A percentile compares a stretch with the other conserved stretches of the same genome.
Evolutionary conservation across 2,329 filamentous ascomycete species (phyloP).

Genomic region (Alternaria rosae): DNA sequence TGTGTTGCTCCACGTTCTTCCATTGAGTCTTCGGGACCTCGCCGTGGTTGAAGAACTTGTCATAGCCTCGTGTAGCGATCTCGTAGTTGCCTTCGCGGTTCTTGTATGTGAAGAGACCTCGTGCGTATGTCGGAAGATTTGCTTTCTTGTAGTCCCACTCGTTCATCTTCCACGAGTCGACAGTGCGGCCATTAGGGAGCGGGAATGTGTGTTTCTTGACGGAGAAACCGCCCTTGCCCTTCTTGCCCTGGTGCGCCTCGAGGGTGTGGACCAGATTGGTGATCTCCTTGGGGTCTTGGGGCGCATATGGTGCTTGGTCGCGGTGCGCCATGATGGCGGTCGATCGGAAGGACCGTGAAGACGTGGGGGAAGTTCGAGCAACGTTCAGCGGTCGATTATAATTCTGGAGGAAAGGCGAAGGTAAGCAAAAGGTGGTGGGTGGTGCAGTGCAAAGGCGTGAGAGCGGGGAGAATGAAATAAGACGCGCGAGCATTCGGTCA

Average conservation of each 20-base stretch:
- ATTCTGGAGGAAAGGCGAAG: constrained; percentile 20
- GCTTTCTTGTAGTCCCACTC: constrained; percentile 95
- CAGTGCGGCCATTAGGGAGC: constrained; percentile 70
- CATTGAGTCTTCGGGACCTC: constrained; percentile 86
- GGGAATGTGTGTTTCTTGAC: constrained; percentile 82
- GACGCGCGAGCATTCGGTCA: constrained; percentile 23
- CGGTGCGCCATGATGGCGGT: constrained; percentile 59
- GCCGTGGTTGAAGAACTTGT: constrained; percentile 97
- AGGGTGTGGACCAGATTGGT: constrained; percentile 70
- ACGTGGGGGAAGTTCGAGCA: not conserved
- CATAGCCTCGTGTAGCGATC: constrained; percentile 89
- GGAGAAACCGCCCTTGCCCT: constrained; percentile 64
- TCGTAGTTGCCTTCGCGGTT: constrained; percentile 71
- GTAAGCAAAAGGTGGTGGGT: constrained; percentile 23
- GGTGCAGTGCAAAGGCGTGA: constrained; percentile 11
- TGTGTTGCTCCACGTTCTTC: constrained; percentile 77
- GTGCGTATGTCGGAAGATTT: constrained; percentile 87
- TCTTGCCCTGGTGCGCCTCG: constrained; percentile 61
- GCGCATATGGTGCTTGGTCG: constrained; percentile 65
- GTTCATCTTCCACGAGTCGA: constrained; percentile 91
- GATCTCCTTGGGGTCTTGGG: constrained; percentile 75
- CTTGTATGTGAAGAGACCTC: constrained; percentile 89
- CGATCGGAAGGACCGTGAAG: constrained; percentile 13
- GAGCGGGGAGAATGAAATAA: constrained; percentile 25
- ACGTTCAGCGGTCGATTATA: not conserved